phyloP scores from a whole-genome alignment of 225 moss, liverwort and hornwort species.

The Anthoceros angustus region DNA sequence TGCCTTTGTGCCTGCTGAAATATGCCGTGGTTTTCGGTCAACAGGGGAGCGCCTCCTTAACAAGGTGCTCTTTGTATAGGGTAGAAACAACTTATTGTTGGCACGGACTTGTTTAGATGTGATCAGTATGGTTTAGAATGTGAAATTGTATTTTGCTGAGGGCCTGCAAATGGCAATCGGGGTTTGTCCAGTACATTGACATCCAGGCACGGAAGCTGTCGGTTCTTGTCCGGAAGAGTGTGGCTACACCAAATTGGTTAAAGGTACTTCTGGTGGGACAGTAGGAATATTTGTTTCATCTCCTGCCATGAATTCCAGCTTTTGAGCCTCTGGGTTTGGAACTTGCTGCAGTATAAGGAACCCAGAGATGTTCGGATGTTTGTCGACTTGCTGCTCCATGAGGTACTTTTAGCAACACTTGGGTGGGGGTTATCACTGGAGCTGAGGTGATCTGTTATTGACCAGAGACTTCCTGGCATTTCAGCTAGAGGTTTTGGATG shows the following conservation, averaged over 20 bases:
- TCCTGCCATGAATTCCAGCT: neutral
- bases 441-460: neutral
- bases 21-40: constrained; percentile 67
- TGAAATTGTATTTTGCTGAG: constrained; percentile 3
- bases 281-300: neutral
- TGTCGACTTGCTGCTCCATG: constrained; percentile 70
- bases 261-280: constrained; percentile 30
- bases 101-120: neutral
- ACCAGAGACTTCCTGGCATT: constrained; percentile 9
- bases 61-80: constrained; percentile 27
- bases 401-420: constrained; percentile 26
- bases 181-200: constrained; percentile 57
- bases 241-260: constrained; percentile 93
- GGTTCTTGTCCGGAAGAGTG: constrained; percentile 77
- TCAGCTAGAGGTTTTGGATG: constrained; percentile 58
- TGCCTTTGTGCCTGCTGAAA: constrained; percentile 88
- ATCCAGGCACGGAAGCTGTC: constrained; percentile 81
- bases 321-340: neutral
- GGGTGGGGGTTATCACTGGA: neutral
- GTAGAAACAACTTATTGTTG: too few relatives aligned
- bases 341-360: constrained; percentile 54
- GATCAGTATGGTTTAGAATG: neutral
- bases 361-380: constrained; percentile 78
- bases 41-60: constrained; percentile 83
- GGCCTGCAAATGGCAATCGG: constrained; percentile 14